A percentile compares a stretch with the other conserved stretches of the same genome.
Evolutionary conservation across 1,139 yeast genomes (phyloP).

Genomic region (Geotrichum fermentans): DNA sequence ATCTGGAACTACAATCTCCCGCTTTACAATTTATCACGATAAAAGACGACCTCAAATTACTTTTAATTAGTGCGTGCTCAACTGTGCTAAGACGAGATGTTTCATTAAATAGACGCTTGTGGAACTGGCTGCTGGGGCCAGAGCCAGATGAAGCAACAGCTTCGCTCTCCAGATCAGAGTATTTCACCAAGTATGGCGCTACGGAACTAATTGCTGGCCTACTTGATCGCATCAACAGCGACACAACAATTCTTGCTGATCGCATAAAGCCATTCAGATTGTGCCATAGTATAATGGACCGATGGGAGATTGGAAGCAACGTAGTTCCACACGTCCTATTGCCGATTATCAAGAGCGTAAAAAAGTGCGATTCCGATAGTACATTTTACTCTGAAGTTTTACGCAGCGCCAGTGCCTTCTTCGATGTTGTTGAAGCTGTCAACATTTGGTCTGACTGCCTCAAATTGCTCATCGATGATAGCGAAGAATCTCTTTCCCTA

Average conservation of each 20-base stretch:
- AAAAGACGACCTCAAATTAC: conserved; percentile 50
- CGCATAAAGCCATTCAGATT: conserved; percentile 56
- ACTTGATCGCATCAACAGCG: conserved; percentile 44
- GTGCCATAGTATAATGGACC: conserved; percentile 70
- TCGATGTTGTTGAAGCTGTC: conserved; percentile 78
- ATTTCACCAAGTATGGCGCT: conserved; percentile 57
- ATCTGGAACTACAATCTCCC: conserved; percentile 59
- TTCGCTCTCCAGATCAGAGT: conserved; percentile 42
- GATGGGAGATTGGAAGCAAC: conserved; percentile 85
- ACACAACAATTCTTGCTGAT: conserved; percentile 32
- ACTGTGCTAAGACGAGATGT: conserved; percentile 79
- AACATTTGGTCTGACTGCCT: conserved; percentile 69
- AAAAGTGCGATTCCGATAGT: conserved; percentile 22
- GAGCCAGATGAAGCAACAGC: conserved; percentile 29
- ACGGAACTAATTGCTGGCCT: conserved; percentile 50
- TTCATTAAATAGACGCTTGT: conserved; percentile 86
- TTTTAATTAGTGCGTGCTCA: conserved; percentile 59
- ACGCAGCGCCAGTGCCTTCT: conserved; percentile 58
- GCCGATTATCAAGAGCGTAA: conserved; percentile 49
- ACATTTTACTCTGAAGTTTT: conserved; percentile 43
- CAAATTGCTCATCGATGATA: conserved; percentile 35
- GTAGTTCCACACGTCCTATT: conserved; percentile 66
- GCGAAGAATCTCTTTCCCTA: conserved; percentile 31
- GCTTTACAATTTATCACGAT: conserved; percentile 49
- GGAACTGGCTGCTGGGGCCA: conserved; percentile 91